These are phyloP conservation scores for Paragyromitra xinjiangensis DNA, from an alignment of 495 filamentous ascomycete genomes.

Conservation along the genomic window DNA sequence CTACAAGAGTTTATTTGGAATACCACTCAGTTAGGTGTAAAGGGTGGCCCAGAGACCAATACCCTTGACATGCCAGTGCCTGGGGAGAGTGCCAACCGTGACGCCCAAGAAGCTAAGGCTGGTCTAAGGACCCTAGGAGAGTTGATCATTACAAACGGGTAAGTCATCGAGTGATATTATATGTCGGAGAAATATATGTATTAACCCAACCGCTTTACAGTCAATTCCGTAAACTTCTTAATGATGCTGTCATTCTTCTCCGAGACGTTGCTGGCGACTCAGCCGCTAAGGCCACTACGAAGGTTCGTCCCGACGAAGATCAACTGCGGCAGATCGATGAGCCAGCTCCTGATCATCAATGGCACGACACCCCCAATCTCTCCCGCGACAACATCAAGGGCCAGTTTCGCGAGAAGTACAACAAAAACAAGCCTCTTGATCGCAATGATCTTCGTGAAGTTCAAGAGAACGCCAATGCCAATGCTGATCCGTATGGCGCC, in stretches of 20 bases:
- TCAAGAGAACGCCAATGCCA: conserved; percentile 66
- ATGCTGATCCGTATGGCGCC: conserved; percentile 64
- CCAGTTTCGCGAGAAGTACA: conserved; percentile 69
- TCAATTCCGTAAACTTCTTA: conserved; percentile 63
- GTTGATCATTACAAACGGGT: conserved; percentile 91
- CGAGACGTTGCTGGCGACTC: conserved; percentile 92
- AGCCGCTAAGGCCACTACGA: conserved; percentile 79
- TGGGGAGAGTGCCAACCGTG: conserved; percentile 72
- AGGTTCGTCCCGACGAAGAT: conserved; percentile 81
- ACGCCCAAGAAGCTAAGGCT: conserved; percentile 69
- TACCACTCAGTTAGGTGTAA: conserved; percentile 71
- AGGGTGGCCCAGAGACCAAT: conserved; percentile 66
- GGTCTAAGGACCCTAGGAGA: conserved; percentile 90
- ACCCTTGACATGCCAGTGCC: conserved; percentile 72
- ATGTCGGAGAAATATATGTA: conserved; percentile 10
- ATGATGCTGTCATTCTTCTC: conserved; percentile 81
- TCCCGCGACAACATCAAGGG: conserved; percentile 74
- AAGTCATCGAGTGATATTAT: conserved; percentile 58
- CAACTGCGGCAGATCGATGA: conserved; percentile 78
- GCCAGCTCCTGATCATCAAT: conserved; percentile 86
- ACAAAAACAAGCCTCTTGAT: conserved; percentile 66
- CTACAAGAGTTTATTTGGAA: conserved; percentile 98
- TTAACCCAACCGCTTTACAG: conserved; percentile 52
- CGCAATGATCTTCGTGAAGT: conserved; percentile 65
- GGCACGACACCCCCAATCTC: conserved; percentile 88